These are phyloP conservation scores for Pycnococcus provasolii DNA, from an alignment of 139 green algal genomes.

Conservation along the genomic window DNA sequence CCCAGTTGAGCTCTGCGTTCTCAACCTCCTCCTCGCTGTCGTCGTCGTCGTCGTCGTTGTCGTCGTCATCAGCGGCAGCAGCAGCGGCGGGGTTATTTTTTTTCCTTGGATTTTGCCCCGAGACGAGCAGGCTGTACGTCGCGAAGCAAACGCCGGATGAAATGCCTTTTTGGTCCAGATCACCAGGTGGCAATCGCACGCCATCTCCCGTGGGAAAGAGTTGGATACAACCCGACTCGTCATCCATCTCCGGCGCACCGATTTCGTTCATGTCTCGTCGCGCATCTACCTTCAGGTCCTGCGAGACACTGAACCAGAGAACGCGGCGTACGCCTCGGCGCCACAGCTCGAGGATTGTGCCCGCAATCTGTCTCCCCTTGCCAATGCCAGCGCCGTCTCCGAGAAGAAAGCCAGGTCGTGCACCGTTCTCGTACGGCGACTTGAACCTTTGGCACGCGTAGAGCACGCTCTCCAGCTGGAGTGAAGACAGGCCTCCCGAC, in stretches of 20 bases:
- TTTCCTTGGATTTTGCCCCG: too few relatives aligned
- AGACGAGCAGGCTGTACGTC: slow-evolving; percentile 33
- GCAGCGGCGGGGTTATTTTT: too few relatives aligned
- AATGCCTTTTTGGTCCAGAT: slow-evolving; percentile 31
- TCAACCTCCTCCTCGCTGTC: too few relatives aligned
- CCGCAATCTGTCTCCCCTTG: slow-evolving; percentile 69
- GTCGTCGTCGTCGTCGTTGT: too few relatives aligned
- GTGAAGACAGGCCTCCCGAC: slow-evolving; percentile 13
- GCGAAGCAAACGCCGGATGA: slow-evolving; percentile 31
- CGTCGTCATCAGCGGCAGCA: too few relatives aligned
- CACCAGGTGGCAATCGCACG: slow-evolving; percentile 20
- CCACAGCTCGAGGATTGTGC: slow-evolving; percentile 53
- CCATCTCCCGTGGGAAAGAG: too few relatives aligned
- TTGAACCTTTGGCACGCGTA: slow-evolving; percentile 27
- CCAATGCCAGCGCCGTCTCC: slow-evolving; percentile 73
- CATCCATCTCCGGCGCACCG: too few relatives aligned
- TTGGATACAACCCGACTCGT: too few relatives aligned
- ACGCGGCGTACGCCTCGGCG: slow-evolving; percentile 31
- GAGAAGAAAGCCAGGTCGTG: slow-evolving; percentile 60
- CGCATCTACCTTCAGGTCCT: slow-evolving; percentile 37
- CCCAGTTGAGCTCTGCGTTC: too few relatives aligned
- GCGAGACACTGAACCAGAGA: slow-evolving; percentile 48
- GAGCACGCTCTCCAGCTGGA: slow-evolving; percentile 33
- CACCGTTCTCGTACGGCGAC: neutral
- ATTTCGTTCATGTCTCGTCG: too few relatives aligned